Conservation (phyloP, 1,284 basidiomycete species). For the Neonothopanus nambi region DNA sequence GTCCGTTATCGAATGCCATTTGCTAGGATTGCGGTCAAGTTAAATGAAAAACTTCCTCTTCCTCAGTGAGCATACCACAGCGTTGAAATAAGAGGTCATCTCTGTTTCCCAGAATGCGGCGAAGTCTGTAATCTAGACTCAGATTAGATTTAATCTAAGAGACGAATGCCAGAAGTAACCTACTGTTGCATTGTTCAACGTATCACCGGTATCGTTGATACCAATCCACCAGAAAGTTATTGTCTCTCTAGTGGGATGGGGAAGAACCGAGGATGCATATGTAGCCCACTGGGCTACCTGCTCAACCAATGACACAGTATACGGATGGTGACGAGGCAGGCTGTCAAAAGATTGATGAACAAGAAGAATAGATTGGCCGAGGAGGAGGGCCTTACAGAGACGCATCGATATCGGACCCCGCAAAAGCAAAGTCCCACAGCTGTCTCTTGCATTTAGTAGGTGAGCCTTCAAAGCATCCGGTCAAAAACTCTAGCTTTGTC, state of each 20-base stretch:
- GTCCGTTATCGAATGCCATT: slow-evolving; percentile 40
- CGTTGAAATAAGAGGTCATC: slow-evolving; percentile 52
- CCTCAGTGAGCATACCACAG: slow-evolving; percentile 39
- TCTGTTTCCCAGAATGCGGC: slow-evolving; percentile 50
- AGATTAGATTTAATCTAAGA: background rate
- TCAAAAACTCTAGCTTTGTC: slow-evolving; percentile 53
- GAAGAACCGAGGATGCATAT: slow-evolving; percentile 44
- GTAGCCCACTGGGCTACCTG: slow-evolving; percentile 50
- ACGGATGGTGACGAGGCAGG: slow-evolving; percentile 43
- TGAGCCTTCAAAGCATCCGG: slow-evolving; percentile 47
- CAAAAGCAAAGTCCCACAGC: slow-evolving; percentile 60
- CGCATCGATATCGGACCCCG: slow-evolving; percentile 52
- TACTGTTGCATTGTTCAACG: slow-evolving; percentile 45
- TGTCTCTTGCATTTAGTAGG: slow-evolving; percentile 44
- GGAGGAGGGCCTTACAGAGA: slow-evolving; percentile 35
- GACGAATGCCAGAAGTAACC: slow-evolving; percentile 8
- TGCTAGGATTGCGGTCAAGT: slow-evolving; percentile 29
- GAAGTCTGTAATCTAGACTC: slow-evolving; percentile 45
- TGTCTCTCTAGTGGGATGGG: slow-evolving; percentile 43
- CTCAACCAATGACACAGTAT: slow-evolving; percentile 48
- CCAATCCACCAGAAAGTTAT: slow-evolving; percentile 60
- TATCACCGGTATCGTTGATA: slow-evolving; percentile 58
- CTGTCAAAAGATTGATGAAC: slow-evolving; percentile 20
- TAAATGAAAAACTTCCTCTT: background rate
- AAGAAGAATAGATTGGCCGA: background rate